Base-by-base conservation (phyloP, 176 grass and related monocot genomes). In the Alopecurus myosuroides region DNA sequence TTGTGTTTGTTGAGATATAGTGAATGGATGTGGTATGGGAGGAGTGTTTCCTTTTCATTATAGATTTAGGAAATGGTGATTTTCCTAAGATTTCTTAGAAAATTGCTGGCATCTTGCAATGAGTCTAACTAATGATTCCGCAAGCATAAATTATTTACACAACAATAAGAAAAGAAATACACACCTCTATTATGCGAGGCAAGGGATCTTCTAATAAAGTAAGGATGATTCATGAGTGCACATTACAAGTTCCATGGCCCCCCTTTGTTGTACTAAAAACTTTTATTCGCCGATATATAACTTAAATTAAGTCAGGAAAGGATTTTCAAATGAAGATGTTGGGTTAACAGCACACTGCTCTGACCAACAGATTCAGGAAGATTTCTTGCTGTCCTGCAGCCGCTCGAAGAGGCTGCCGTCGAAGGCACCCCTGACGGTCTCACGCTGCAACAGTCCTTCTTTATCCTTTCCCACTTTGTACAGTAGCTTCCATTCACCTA, bases 331-430 rank as follows among this genome's bases (percentile, higher is more conserved):
- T 33, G 52, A 18, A 77, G 46, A 30, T 33, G 35, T 61, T 88
- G 31, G 3, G 51, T 9, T 12, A n/a, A 15, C 29, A 7, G 3
- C 63, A 19, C 61, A 49, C 55, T 18, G 13, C 22, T 18, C 55
- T 77, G n/a, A 66, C 20, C 8, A 56, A 11, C 52, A 11, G 13
- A 44, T 71, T 71, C 68, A 71, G 39, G 78, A 52, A 25, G 78
- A 77, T 64, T 88, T 90, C 45, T 85, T 90, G 17, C 35, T 57
- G 3, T 75, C 50, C 61, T 88, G 45, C 2, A 93, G 74, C 20
- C 62, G 56, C 39, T 90, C 88, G 79, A 94, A 94, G 23, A 94
- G 79, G 57, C 92, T 91, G 26, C 92, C 88, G 77, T 94, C 92
- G 19, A 77, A 94, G 34, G 19, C 28, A 5, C 88, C 85, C 12